Conservation (phyloP, 257 asterid genomes). For the Nicotiana attenuata region DNA sequence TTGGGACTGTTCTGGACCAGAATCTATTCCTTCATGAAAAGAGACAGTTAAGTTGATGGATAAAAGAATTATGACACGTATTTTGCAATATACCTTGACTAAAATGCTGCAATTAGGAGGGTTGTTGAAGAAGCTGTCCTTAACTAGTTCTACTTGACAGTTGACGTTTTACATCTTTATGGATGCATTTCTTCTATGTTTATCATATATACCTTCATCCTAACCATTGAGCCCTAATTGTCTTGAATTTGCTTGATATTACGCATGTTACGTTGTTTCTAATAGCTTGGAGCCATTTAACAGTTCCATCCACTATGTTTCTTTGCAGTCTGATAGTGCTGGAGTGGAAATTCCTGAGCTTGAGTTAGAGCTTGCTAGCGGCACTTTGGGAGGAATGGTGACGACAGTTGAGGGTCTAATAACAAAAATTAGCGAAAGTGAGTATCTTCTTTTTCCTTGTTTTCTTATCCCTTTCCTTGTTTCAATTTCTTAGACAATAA, state of each 20-base stretch:
- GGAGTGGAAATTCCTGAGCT: constrained; percentile 74
- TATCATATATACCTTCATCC: neutral
- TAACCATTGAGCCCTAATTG: neutral
- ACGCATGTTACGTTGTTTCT: neutral
- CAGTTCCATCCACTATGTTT: neutral
- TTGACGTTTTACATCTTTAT: neutral
- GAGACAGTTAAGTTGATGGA: neutral
- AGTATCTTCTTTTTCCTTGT: constrained; percentile 18
- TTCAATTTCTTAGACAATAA: neutral
- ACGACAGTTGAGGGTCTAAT: constrained; percentile 94
- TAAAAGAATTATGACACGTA: too few relatives aligned
- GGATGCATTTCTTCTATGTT: neutral
- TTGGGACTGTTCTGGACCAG: too few relatives aligned
- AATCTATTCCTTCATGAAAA: neutral
- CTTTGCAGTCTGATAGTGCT: constrained; percentile 79
- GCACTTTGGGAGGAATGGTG: constrained; percentile 92
- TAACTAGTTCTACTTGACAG: neutral
- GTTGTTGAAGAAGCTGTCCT: neutral
- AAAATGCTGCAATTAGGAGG: too few relatives aligned
- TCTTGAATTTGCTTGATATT: neutral
- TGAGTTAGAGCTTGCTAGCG: constrained; percentile 77
- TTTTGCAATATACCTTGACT: too few relatives aligned
- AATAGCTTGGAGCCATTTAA: neutral
- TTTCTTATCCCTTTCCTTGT: neutral
- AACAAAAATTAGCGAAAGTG: constrained; percentile 80